Evolutionary conservation across 306 rosid species (phyloP).

Genomic region (Sphenostylis stenocarpa): DNA sequence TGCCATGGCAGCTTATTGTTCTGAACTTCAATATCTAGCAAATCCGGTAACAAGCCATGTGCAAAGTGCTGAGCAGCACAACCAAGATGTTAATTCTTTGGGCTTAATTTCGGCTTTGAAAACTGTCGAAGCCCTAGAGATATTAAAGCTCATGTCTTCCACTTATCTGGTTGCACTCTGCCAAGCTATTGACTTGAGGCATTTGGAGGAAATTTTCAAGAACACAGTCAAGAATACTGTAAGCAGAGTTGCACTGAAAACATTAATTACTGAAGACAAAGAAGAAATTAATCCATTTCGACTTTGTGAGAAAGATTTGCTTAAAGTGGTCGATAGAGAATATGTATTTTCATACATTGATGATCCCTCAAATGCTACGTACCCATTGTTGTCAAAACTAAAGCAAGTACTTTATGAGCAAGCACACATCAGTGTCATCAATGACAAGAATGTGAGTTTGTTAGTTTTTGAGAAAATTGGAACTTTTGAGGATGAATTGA

Average conservation of each 20-base stretch:
- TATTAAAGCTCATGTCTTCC: slow-evolving; percentile 50
- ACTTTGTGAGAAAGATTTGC: slow-evolving; percentile 33
- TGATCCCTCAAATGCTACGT: slow-evolving; percentile 38
- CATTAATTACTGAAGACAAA: slow-evolving; percentile 9
- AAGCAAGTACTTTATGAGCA: slow-evolving; percentile 48
- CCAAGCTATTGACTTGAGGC: slow-evolving; percentile 60
- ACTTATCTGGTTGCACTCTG: slow-evolving; percentile 52
- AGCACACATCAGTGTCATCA: slow-evolving; percentile 35
- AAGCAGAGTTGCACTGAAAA: slow-evolving; percentile 32
- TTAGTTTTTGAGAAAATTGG: slow-evolving; percentile 43
- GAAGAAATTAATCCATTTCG: slow-evolving; percentile 32
- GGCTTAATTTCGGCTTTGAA: slow-evolving; percentile 52
- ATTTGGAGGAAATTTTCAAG: slow-evolving; percentile 45
- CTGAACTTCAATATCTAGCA: slow-evolving; percentile 47
- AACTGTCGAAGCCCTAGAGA: slow-evolving; percentile 45
- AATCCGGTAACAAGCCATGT: slow-evolving; percentile 46
- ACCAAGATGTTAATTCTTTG: slow-evolving; percentile 55
- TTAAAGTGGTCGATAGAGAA: slow-evolving; percentile 45
- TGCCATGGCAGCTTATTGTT: slow-evolving; percentile 54
- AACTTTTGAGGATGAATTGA: slow-evolving; percentile 43
- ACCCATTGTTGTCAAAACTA: slow-evolving; percentile 46
- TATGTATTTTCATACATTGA: slow-evolving; percentile 50
- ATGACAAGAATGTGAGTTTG: slow-evolving; percentile 32
- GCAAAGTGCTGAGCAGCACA: slow-evolving; percentile 55
- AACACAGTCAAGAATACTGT: slow-evolving; percentile 31